phyloP scores from a whole-genome alignment of 164 flowering plant species.

The Nelumbo lutea region DNA sequence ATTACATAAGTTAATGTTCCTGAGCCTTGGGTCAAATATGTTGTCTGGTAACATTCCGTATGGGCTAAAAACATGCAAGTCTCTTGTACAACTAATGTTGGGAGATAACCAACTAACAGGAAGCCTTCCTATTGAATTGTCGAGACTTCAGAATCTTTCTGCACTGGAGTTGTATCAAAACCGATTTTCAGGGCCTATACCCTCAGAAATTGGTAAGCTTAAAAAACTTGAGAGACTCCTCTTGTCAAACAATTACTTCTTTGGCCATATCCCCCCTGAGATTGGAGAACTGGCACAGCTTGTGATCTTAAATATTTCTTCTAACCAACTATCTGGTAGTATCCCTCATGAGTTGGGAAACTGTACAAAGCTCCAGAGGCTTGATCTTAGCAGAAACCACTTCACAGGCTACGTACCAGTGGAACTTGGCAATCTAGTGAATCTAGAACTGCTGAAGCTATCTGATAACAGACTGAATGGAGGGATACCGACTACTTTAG shows the following conservation, averaged over 20 bases:
- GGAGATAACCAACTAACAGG: conserved; percentile 50
- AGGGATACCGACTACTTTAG: conserved; percentile 37
- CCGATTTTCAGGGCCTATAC: conserved; percentile 43
- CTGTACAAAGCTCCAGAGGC: conserved; percentile 45
- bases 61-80: conserved; percentile 42
- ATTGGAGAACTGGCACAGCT: conserved; percentile 39
- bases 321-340: conserved; percentile 37
- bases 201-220: conserved; percentile 42
- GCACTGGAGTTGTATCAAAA: conserved; percentile 46
- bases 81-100: conserved; percentile 42
- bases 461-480: conserved; percentile 45
- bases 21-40: conserved; percentile 48
- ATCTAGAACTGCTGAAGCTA: conserved; percentile 43
- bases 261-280: conserved; percentile 40
- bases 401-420: conserved; percentile 39
- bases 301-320: conserved; percentile 47
- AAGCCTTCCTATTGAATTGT: conserved; percentile 36
- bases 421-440: conserved; percentile 38
- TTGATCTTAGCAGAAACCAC: conserved; percentile 48
- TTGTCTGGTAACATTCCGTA: conserved; percentile 47
- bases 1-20: conserved; percentile 31
- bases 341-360: conserved; percentile 42
- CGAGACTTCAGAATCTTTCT: conserved; percentile 34
- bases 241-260: conserved; percentile 37
- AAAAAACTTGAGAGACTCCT: conserved; percentile 38